Base-by-base conservation (phyloP, 345 rosid species). In the Geranium rotundifolium region DNA sequence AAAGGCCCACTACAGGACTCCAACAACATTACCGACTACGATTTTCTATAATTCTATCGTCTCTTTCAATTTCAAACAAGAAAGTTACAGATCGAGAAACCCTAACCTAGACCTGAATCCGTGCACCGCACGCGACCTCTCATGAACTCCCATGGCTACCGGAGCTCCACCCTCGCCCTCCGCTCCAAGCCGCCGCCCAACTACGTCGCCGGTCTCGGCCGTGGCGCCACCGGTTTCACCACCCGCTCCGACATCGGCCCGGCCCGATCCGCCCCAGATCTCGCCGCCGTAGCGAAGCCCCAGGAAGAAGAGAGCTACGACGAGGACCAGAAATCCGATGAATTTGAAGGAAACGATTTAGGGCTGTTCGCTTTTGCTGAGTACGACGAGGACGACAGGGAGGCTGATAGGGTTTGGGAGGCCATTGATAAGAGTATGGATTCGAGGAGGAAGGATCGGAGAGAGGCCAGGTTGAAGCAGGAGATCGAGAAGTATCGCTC, bases 221-320 rank as follows among this genome's bases (percentile, higher is more conserved):
- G 96, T 76, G 96, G 99, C 27, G 99, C 99, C 46, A 93, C 96
- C 0, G 95, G 99, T 0, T 90, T 93, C 74, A 90, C 99, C 6
- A 93, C 99, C n/a, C 82, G 97, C 2, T 93, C 97, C 2, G 96
- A 92, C 79, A 93, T 92, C 29, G 97, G 97, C 55, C 98, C 95
- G 0, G 96, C 97, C 59, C 88, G 97, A 19, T 93, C 96, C 2
- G 96, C 97, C 34, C 98, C 95, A 0, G 97, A 89, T 70, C 78
- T 92, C 0, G 96, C 98, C 23, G 95, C 89, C n/a, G n/a, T n/a
- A n/a, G n/a, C 89, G 31, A 85, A 86, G 76, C 80, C 80, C 0
- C 81, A 85, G 4, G 95, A 84, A 5, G 95, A 89, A 14, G 96
- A 89, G 0, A 23, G 27, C 27, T 23, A 23, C 27, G 27, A 23